Conservation (phyloP, 2,329 filamentous ascomycete genomes). For the Beauveria sp. region DNA sequence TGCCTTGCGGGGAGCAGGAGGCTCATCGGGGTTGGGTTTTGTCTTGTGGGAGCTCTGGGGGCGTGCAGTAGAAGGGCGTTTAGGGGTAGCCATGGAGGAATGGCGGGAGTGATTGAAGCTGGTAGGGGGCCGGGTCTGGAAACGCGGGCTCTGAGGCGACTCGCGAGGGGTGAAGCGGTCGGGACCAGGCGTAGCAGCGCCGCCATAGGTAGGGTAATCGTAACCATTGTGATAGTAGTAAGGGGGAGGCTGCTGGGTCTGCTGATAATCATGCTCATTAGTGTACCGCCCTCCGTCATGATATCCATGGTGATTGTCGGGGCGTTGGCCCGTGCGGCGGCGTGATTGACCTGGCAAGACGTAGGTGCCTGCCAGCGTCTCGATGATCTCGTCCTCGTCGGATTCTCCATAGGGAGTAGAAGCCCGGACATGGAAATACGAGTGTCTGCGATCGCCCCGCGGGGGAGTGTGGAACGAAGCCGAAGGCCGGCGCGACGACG, state of each 20-base stretch:
- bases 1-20: conserved; percentile 35
- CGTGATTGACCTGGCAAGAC: conserved; percentile 44
- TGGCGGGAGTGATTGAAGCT: conserved; percentile 38
- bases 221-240: conserved; percentile 25
- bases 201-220: conserved; percentile 28
- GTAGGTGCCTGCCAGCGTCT: conserved; percentile 45
- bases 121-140: conserved; percentile 31
- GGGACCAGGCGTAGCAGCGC: neutral
- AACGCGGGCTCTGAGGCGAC: conserved; percentile 30
- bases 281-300: conserved; percentile 47
- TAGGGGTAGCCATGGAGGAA: conserved; percentile 41
- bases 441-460: conserved; percentile 48
- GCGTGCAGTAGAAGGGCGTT: conserved; percentile 45
- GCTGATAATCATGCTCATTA: conserved; percentile 51
- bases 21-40: conserved; percentile 27
- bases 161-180: conserved; percentile 26
- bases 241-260: conserved; percentile 27
- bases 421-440: conserved; percentile 52
- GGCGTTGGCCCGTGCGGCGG: conserved; percentile 25
- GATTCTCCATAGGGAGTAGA: conserved; percentile 53
- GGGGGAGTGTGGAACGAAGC: conserved; percentile 24
- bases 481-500: conserved; percentile 34
- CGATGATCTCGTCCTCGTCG: conserved; percentile 55
- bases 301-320: conserved; percentile 32
- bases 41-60: conserved; percentile 33